phyloP scores from a whole-genome alignment of 2,329 filamentous ascomycete species.

The Chaetothyriales sp. region DNA sequence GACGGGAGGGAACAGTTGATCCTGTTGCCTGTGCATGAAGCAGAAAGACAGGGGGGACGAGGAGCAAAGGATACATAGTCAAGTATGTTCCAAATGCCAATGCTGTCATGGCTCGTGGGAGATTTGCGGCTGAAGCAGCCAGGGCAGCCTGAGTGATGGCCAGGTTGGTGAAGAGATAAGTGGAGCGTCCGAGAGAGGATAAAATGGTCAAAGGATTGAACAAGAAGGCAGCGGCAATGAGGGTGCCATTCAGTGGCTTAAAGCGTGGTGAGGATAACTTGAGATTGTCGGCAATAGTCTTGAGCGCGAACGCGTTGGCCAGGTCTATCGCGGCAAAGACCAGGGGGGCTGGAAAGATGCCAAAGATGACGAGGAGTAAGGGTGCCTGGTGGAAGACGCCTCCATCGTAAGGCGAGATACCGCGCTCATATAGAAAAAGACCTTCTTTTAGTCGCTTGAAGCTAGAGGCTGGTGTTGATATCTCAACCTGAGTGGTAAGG shows the following conservation, averaged over 20 bases:
- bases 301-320: conserved; percentile 63
- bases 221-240: conserved; percentile 48
- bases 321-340: conserved; percentile 73
- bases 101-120: conserved; percentile 64
- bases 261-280: conserved; percentile 13
- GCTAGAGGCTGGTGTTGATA: conserved; percentile 92
- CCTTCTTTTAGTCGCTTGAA: conserved; percentile 99
- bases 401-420: conserved; percentile 93
- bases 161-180: conserved; percentile 73
- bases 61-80: conserved; percentile 76
- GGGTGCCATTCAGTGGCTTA: conserved; percentile 7
- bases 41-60: conserved; percentile 69
- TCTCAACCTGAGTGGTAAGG: conserved; percentile 80
- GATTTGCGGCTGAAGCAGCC: conserved; percentile 60
- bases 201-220: conserved; percentile 91
- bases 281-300: conserved; percentile 46
- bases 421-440: conserved; percentile 86
- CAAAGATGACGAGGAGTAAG: conserved; percentile 79
- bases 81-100: conserved; percentile 79
- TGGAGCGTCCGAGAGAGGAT: conserved; percentile 79
- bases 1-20: conserved; percentile 36
- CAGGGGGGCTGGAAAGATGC: conserved; percentile 67
- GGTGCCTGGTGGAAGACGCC: conserved; percentile 76
- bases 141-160: conserved; percentile 73
- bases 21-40: conserved; percentile 24